These are phyloP conservation scores for Lumnitzera racemosa DNA, from an alignment of 345 rosid species.

Conservation along the genomic window DNA sequence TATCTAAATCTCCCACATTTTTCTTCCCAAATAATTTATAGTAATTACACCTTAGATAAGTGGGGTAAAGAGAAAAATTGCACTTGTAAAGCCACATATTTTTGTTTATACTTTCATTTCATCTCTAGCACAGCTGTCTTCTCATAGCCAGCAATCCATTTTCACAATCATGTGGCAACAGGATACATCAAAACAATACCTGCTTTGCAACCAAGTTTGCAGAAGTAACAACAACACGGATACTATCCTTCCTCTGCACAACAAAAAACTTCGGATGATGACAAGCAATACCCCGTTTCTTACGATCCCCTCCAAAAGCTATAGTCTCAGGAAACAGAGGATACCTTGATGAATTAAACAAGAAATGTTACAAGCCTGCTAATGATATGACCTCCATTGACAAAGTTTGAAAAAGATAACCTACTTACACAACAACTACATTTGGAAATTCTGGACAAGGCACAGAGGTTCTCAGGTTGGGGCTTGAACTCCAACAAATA, in stretches of 20 bases:
- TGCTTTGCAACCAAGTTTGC: conserved; percentile 83
- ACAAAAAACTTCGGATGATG: conserved; percentile 90
- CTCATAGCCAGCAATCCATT: too few relatives aligned
- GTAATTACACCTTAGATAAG: too few relatives aligned
- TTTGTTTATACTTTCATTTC: too few relatives aligned
- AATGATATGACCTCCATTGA: not conserved
- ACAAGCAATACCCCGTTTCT: conserved; percentile 82
- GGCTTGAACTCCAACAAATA: conserved; percentile 72
- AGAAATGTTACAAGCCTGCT: conserved; percentile 10
- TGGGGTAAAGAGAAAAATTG: too few relatives aligned
- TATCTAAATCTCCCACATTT: too few relatives aligned
- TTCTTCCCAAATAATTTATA: too few relatives aligned
- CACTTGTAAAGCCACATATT: too few relatives aligned
- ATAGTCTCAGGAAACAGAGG: conserved; percentile 80
- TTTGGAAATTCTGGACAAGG: conserved; percentile 71
- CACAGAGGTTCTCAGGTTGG: conserved; percentile 44
- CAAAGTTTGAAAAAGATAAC: conserved; percentile 1
- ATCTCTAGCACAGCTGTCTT: too few relatives aligned
- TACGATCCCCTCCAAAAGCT: conserved; percentile 79
- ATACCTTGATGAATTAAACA: conserved; percentile 37
- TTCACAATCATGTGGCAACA: too few relatives aligned
- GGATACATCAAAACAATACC: conserved; percentile 27
- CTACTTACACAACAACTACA: conserved; percentile 62
- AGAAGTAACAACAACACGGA: conserved; percentile 71
- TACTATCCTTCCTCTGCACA: conserved; percentile 66